A percentile compares a stretch with the other conserved stretches of the same genome.
Conservation (phyloP, 2,329 filamentous ascomycete species). For the Colletotrichum coccodes region DNA sequence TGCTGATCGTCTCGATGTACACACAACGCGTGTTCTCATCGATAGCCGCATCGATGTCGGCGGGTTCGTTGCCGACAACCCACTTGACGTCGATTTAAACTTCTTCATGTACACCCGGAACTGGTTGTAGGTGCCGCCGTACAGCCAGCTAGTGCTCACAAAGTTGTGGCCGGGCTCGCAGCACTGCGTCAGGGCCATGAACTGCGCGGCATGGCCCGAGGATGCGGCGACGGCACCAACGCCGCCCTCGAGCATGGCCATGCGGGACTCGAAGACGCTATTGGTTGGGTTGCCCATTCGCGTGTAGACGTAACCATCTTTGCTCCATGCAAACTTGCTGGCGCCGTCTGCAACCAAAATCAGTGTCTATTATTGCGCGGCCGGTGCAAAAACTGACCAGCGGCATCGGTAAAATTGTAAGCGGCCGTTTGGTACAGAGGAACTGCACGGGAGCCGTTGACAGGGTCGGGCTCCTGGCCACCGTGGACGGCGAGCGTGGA, state of each 20-base stretch:
- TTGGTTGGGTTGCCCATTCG: conserved; percentile 95
- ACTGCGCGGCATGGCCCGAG: conserved; percentile 91
- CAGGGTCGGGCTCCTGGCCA: conserved; percentile 79
- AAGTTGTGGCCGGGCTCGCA: conserved; percentile 92
- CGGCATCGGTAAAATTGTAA: conserved; percentile 35
- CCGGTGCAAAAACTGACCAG: neutral
- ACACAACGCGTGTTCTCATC: conserved; percentile 94
- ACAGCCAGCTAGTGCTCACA: conserved; percentile 89
- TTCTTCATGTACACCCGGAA: conserved; percentile 90
- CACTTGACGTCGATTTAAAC: conserved; percentile 91
- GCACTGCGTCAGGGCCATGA: conserved; percentile 86
- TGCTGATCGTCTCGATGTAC: conserved; percentile 92
- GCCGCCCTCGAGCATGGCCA: conserved; percentile 92
- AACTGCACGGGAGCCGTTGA: conserved; percentile 88
- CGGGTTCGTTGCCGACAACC: conserved; percentile 80
- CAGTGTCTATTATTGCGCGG: conserved; percentile 1
- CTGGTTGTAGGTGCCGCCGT: conserved; percentile 97
- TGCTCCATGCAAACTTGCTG: conserved; percentile 44
- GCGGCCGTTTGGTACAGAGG: conserved; percentile 92
- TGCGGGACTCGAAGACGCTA: conserved; percentile 95
- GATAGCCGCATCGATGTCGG: conserved; percentile 83
- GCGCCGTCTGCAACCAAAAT: conserved; percentile 44
- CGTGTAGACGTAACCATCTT: conserved; percentile 88
- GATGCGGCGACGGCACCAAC: conserved; percentile 85
- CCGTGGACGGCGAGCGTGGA: conserved; percentile 35